These are phyloP conservation scores for Blastomyces emzantsi DNA, from an alignment of 2,329 filamentous ascomycete genomes.

Conservation along the genomic window DNA sequence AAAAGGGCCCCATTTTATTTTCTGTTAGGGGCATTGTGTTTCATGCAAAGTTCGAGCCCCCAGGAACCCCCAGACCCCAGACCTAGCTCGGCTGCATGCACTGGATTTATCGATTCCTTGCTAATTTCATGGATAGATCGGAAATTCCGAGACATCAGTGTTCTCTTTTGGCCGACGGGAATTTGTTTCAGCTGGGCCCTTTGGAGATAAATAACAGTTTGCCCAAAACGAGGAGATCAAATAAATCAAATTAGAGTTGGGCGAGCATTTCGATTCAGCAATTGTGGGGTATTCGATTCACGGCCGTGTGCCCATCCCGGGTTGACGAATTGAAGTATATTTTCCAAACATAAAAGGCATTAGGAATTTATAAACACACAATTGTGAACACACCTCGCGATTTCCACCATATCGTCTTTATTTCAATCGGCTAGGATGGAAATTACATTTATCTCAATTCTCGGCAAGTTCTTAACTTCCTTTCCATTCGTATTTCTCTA, in stretches of 20 bases:
- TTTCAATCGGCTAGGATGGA: constrained; percentile 47
- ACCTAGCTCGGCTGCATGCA: neutral
- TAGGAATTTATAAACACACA: neutral
- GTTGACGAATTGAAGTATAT: neutral
- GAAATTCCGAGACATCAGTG: neutral
- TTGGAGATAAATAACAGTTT: neutral
- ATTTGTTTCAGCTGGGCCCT: neutral
- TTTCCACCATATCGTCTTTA: neutral
- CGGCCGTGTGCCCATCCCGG: neutral
- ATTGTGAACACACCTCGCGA: neutral
- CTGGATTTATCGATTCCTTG: constrained; percentile 6
- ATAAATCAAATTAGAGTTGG: neutral
- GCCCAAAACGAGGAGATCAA: neutral
- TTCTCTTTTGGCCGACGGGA: neutral
- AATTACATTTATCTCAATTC: constrained; percentile 85
- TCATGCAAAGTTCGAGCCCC: neutral
- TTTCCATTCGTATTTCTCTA: constrained; percentile 12
- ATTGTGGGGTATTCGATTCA: neutral
- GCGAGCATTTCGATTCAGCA: neutral
- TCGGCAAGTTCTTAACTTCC: constrained; percentile 51
- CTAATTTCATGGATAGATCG: constrained; percentile 1
- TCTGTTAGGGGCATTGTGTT: neutral
- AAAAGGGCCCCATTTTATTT: neutral
- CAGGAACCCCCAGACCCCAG: neutral
- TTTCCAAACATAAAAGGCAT: neutral